Base-by-base conservation (phyloP, 805 yeast species). In the Lachancea nothofagi region DNA sequence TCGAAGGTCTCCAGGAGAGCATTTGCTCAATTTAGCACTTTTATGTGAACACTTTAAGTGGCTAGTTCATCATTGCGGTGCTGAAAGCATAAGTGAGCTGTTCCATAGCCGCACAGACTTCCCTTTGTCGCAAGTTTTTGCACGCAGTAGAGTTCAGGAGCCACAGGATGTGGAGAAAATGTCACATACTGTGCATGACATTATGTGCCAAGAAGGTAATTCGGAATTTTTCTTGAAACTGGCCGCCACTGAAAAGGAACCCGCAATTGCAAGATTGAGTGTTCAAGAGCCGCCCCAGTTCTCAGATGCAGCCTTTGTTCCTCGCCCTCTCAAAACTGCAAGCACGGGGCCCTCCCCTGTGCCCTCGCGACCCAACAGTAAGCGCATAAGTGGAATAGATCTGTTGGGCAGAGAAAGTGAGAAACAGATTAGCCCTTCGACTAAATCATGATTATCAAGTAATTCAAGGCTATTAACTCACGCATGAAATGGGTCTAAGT, bases 261-360 rank as follows among this genome's bases (percentile, higher is more conserved):
- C 24, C 5, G 5, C 24, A 7, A 27, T 20, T 12, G 18, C 33
- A 6, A 27, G 33, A 10, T 32, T 12, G 10, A 13, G 27, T 28
- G 20, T 21, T 22, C 27, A 13, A n/a, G 15, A 5, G 13, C 33
- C 5, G n/a, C 33, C 23, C 33, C 6, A 30, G 19, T 10, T 19
- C 17, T 36, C 32, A 24, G 14, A 15, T 15, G 24, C 33, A 17
- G 44, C 36, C 10, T 53, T 51, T 34, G 40, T 50, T 4, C 56
- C 58, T 6, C 40, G 48, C 29, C 53, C 58, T 7, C 47, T 51
- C 40, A 50, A 51, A 35, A 47, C 56, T n/a, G 40, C 33, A 7
- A 42, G 49, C 12, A 41, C 48, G n/a, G 33, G 24, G 9, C 7
- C 41, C 23, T 19, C 35, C 8, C 32, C 42, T 8, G 18, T 31